A percentile compares a stretch with the other conserved stretches of the same genome.
These are phyloP conservation scores for Naegleria gruberi DNA, from an alignment of 208 protist species.

Conservation along the genomic window DNA sequence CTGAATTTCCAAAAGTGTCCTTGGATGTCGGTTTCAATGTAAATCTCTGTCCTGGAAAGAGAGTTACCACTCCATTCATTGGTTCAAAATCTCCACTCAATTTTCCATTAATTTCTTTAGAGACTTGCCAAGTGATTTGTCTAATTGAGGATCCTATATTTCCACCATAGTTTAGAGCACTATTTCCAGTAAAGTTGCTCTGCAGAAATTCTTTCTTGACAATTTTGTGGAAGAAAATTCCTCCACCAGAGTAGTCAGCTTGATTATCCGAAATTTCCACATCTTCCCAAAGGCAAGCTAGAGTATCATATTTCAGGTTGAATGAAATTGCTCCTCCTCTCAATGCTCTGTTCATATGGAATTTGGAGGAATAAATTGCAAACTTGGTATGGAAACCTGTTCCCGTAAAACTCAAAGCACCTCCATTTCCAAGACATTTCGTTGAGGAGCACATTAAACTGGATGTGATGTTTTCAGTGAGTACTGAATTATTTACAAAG, in stretches of 20 bases:
- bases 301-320: not conserved
- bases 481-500: not conserved
- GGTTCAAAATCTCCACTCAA: too few species aligned
- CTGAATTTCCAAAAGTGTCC: not conserved
- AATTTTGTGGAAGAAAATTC: not conserved
- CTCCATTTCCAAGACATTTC: not conserved
- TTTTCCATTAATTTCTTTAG: too few species aligned
- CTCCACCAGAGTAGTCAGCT: not conserved
- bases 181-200: not conserved
- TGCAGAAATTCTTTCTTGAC: not conserved
- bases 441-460: not conserved
- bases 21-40: not conserved
- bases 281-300: not conserved
- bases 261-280: not conserved
- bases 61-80: too few species aligned
- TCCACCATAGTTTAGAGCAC: not conserved
- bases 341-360: not conserved
- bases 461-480: not conserved
- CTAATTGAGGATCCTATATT: not conserved
- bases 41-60: not conserved
- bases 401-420: too few species aligned
- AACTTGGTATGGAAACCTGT: not conserved
- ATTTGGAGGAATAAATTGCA: not conserved
- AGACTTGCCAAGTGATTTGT: not conserved
- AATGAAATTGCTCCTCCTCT: not conserved